A percentile compares a stretch with the other conserved stretches of the same genome.
phyloP scores from a whole-genome alignment of 306 rosid species.

The Trichosanthes cucumerina region DNA sequence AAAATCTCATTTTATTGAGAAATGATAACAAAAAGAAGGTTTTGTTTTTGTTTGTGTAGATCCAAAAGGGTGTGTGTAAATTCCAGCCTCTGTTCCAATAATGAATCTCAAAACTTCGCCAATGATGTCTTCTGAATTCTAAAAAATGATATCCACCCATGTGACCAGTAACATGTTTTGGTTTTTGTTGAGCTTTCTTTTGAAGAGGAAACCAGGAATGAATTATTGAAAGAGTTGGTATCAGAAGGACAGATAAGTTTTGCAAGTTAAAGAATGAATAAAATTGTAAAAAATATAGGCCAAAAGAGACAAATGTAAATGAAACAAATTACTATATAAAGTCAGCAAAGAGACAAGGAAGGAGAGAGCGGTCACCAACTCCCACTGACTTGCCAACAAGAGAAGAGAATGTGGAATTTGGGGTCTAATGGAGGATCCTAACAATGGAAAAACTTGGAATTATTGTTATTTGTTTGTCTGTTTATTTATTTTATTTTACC shows the following conservation, averaged over 20 bases:
- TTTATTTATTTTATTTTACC: conserved; percentile 2
- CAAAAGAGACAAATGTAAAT: conserved; percentile 11
- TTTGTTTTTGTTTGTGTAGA: background rate
- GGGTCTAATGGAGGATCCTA: conserved; percentile 6
- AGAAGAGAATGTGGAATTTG: conserved; percentile 56
- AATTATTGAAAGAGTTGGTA: background rate
- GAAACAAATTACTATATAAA: background rate
- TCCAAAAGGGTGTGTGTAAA: conserved; percentile 3
- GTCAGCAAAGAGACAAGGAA: conserved; percentile 40
- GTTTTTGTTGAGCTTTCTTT: background rate
- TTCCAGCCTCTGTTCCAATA: background rate
- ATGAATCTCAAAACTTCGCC: background rate
- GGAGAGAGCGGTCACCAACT: conserved; percentile 44
- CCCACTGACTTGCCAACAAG: conserved; percentile 69
- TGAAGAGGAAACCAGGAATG: background rate
- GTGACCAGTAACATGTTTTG: background rate
- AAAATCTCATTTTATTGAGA: background rate
- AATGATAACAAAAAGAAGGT: background rate
- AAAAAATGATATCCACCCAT: conserved; percentile 6
- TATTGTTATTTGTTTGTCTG: background rate
- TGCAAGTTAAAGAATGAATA: background rate
- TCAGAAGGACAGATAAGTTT: background rate
- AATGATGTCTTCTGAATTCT: background rate
- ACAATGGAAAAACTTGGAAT: background rate
- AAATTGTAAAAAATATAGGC: background rate